These are phyloP conservation scores for Trichoderma sp. DNA, from an alignment of 2,329 filamentous ascomycete species.

Conservation along the genomic window DNA sequence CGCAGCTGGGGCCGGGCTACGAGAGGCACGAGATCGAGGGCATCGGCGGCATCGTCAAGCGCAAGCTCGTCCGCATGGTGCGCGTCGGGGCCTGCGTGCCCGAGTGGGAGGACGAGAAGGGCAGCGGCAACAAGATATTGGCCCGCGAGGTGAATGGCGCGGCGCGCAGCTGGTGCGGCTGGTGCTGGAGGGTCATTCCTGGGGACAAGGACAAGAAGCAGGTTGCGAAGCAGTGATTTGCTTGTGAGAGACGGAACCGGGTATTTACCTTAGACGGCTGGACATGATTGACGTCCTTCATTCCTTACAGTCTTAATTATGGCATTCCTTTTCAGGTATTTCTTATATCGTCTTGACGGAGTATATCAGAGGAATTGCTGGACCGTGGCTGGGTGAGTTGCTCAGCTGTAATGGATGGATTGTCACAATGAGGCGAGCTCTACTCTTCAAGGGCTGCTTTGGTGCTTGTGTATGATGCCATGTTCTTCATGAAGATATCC, in stretches of 20 bases:
- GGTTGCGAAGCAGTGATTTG: conserved; percentile 30
- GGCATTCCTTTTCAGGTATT: not conserved
- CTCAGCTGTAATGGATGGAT: conserved; percentile 7
- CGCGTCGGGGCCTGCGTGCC: conserved; percentile 81
- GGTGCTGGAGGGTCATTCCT: conserved; percentile 79
- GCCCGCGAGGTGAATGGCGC: conserved; percentile 68
- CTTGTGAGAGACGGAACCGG: not conserved
- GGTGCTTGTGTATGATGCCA: not conserved
- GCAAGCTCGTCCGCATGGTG: conserved; percentile 81
- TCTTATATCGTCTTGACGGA: not conserved
- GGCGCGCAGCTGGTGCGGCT: conserved; percentile 84
- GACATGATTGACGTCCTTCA: not conserved
- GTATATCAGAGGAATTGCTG: not conserved
- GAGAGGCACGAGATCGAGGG: conserved; percentile 87
- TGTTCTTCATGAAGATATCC: conserved; percentile 8
- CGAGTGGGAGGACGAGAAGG: conserved; percentile 79
- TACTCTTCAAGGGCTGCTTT: not conserved
- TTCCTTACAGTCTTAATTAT: not conserved
- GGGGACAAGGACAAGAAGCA: conserved; percentile 49
- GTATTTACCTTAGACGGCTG: conserved; percentile 7
- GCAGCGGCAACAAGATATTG: conserved; percentile 59
- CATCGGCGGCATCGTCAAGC: conserved; percentile 84
- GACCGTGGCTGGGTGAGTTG: not conserved
- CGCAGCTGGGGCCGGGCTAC: conserved; percentile 70
- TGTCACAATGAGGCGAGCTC: not conserved